These are phyloP conservation scores for Lithospermum erythrorhizon DNA, from an alignment of 257 asterid species.

Conservation along the genomic window DNA sequence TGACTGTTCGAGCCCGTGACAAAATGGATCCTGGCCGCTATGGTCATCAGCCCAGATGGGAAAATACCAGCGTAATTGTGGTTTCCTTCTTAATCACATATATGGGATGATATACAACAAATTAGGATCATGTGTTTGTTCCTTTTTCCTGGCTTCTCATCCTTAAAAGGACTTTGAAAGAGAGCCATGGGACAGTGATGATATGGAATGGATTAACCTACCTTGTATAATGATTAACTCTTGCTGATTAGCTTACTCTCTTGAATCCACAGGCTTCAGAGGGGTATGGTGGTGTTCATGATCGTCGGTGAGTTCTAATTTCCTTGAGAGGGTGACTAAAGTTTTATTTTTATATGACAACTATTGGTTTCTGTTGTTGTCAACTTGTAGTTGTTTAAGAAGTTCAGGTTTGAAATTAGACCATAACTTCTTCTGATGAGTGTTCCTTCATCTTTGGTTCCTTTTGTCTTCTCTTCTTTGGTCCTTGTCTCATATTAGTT, in stretches of 20 bases:
- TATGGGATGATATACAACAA: conserved; percentile 87
- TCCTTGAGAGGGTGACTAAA: conserved; percentile 20
- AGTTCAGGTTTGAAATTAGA: background rate
- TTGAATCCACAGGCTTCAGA: conserved; percentile 99
- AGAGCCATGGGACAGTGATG: conserved; percentile 98
- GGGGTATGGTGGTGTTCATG: conserved; percentile 84
- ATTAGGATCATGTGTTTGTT: conserved; percentile 81
- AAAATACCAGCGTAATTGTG: conserved; percentile 99
- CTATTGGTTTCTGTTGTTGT: background rate
- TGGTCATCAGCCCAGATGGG: conserved; percentile 99
- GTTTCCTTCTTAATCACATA: conserved; percentile 97
- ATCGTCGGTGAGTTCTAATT: conserved; percentile 76
- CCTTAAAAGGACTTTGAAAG: conserved; percentile 74
- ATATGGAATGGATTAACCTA: conserved; percentile 93
- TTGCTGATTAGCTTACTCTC: conserved; percentile 99
- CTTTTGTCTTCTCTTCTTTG: conserved; percentile 14
- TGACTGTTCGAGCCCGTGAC: conserved; percentile 25
- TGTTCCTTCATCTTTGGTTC: background rate
- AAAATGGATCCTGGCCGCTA: conserved; percentile 96
- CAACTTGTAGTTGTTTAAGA: background rate
- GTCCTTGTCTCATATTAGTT: conserved; percentile 27
- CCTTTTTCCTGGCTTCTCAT: conserved; percentile 70
- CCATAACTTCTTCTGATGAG: background rate
- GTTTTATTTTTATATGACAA: conserved; percentile 1
- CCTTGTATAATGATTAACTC: conserved; percentile 70